Evolutionary conservation across 2,329 filamentous ascomycete genomes (phyloP).

Genomic region (Uncinocarpus reesii): DNA sequence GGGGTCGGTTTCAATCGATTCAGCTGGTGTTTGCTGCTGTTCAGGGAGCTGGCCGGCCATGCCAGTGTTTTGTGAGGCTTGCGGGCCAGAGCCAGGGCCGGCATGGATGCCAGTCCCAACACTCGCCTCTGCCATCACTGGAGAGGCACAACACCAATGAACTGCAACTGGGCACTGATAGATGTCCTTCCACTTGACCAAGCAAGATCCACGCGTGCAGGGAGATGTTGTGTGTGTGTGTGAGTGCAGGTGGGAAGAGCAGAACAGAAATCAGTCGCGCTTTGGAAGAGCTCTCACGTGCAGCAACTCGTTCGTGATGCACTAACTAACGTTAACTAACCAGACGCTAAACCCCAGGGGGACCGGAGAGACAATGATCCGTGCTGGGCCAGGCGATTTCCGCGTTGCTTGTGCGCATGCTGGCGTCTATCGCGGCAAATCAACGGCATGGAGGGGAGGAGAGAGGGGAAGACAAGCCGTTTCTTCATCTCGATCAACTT

Average conservation of each 20-base stretch:
- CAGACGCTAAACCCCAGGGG: background rate
- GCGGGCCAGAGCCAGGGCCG: background rate
- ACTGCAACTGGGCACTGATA: too few species aligned
- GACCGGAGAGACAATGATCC: background rate
- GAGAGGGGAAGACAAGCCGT: background rate
- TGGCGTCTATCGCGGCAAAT: slow-evolving; percentile 4
- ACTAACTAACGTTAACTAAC: background rate
- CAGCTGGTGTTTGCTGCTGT: background rate
- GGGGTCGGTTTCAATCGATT: slow-evolving; percentile 17
- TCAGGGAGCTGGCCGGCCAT: background rate
- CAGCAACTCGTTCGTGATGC: background rate
- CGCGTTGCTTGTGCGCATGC: background rate
- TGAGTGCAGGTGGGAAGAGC: background rate
- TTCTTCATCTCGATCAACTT: too few species aligned
- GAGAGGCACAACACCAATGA: background rate
- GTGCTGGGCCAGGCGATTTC: background rate
- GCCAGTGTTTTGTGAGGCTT: background rate
- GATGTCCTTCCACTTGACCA: too few species aligned
- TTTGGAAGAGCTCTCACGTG: slow-evolving; percentile 9
- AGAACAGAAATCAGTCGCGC: background rate
- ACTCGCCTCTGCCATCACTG: slow-evolving; percentile 25
- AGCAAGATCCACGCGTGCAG: background rate
- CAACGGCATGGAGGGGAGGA: background rate
- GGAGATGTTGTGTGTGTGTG: background rate
- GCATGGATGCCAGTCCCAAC: slow-evolving; percentile 25